A percentile compares a stretch with the other conserved stretches of the same genome.
These are phyloP conservation scores for Aspergillus pseudotamarii DNA, from an alignment of 2,329 filamentous ascomycete species.

Conservation along the genomic window DNA sequence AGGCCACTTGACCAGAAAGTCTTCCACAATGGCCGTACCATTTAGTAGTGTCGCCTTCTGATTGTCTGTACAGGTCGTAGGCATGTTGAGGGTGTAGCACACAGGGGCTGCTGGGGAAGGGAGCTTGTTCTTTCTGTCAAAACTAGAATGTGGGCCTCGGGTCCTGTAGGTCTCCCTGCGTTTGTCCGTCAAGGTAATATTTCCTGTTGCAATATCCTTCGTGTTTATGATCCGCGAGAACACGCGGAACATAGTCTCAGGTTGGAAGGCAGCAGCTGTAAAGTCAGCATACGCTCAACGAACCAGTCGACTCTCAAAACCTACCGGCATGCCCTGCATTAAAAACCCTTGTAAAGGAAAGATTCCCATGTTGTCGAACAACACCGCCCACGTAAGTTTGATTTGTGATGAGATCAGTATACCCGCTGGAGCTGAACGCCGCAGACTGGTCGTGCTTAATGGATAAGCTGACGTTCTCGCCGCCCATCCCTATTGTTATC, in stretches of 20 bases:
- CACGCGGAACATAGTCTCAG: not conserved
- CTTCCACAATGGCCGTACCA: constrained; percentile 3
- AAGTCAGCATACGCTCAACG: not conserved
- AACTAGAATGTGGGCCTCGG: constrained; percentile 1
- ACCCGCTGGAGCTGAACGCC: not conserved
- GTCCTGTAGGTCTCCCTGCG: not conserved
- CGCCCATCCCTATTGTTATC: not conserved
- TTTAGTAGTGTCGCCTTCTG: constrained; percentile 4
- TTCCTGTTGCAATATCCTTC: not conserved
- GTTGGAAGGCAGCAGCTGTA: not conserved
- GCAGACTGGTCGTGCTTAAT: constrained; percentile 1
- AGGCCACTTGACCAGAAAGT: not conserved
- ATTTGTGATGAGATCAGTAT: constrained; percentile 1
- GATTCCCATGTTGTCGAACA: constrained; percentile 10
- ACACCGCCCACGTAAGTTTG: not conserved
- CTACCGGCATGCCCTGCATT: constrained; percentile 3
- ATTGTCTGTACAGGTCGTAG: constrained; percentile 2
- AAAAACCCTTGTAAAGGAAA: constrained; percentile 7
- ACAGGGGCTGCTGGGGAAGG: not conserved
- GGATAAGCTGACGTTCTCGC: constrained; percentile 10
- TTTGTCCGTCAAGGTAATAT: not conserved
- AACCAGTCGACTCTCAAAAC: not conserved
- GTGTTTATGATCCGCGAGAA: not conserved
- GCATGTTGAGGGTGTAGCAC: constrained; percentile 7
- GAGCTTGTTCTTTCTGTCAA: constrained; percentile 7